phyloP scores from a whole-genome alignment of 768 basidiomycete species.

The Leccinellum albellum region DNA sequence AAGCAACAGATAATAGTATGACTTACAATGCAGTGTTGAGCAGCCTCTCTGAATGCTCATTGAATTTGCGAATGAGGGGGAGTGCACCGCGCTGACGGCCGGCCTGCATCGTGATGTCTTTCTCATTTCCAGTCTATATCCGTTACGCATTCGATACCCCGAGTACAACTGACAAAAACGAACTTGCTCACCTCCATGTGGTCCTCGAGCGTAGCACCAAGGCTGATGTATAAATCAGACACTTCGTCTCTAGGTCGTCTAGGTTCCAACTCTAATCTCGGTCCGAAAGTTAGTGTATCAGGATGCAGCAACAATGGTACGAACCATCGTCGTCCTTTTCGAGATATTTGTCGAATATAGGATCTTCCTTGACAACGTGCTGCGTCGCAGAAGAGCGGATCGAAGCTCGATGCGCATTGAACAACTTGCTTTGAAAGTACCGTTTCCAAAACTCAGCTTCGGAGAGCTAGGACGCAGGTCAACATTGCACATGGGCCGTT shows the following conservation, averaged over 20 bases:
- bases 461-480: slow-evolving; percentile 59
- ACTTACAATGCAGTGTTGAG: slow-evolving; percentile 74
- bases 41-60: slow-evolving; percentile 91
- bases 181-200: slow-evolving; percentile 66
- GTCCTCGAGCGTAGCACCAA: slow-evolving; percentile 87
- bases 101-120: slow-evolving; percentile 93
- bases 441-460: slow-evolving; percentile 95
- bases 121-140: slow-evolving; percentile 77
- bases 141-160: background rate
- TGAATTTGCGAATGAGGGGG: slow-evolving; percentile 94
- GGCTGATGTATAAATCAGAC: slow-evolving; percentile 76
- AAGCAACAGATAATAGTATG: slow-evolving; percentile 1
- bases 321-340: slow-evolving; percentile 92
- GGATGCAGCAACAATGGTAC: slow-evolving; percentile 18
- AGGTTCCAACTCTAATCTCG: slow-evolving; percentile 66
- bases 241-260: slow-evolving; percentile 59
- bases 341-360: slow-evolving; percentile 94
- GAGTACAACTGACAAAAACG: background rate
- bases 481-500: background rate
- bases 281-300: background rate
- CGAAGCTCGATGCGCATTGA: slow-evolving; percentile 91
- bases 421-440: slow-evolving; percentile 94
- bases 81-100: slow-evolving; percentile 84
- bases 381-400: slow-evolving; percentile 83
- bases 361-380: slow-evolving; percentile 84